Percentiles rank a stretch among this genome's conserved stretches.
phyloP scores from a whole-genome alignment of 148 eudicot species.

The Rhododendron molle region DNA sequence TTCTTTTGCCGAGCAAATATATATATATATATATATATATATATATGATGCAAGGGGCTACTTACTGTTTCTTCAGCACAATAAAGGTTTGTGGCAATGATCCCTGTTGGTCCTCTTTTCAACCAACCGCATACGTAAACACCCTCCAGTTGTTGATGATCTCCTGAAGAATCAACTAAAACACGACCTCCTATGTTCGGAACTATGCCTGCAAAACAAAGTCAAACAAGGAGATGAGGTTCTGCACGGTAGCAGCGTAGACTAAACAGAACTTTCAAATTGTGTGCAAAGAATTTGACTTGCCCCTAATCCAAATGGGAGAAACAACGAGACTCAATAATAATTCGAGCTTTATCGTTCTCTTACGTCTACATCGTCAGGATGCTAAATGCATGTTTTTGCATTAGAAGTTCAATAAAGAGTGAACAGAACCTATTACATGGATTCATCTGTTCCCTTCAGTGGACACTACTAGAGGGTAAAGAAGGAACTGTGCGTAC shows the following conservation, averaged over 20 bases:
- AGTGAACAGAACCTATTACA: neutral
- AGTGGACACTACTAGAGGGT: neutral
- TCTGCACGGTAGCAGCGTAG: neutral
- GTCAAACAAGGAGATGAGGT: neutral
- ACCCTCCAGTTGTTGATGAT: constrained; percentile 35
- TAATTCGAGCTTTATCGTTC: neutral
- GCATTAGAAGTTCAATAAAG: neutral
- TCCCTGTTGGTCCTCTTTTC: constrained; percentile 98
- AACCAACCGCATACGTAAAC: constrained; percentile 95
- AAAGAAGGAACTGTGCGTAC: neutral
- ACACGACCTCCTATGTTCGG: constrained; percentile 85
- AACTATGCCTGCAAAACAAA: constrained; percentile 58
- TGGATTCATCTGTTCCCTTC: neutral
- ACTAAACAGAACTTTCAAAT: neutral
- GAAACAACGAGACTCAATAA: neutral
- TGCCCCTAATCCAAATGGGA: neutral
- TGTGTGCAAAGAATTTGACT: neutral
- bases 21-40: too few species aligned
- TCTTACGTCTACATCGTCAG: neutral
- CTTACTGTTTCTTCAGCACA: constrained; percentile 96
- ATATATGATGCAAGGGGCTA: neutral
- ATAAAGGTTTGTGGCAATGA: constrained; percentile 80
- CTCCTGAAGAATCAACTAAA: constrained; percentile 29
- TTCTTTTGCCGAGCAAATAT: too few species aligned
- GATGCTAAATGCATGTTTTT: neutral